Conservation (phyloP, 2,329 filamentous ascomycete genomes). For the Aspergillus sp. region DNA sequence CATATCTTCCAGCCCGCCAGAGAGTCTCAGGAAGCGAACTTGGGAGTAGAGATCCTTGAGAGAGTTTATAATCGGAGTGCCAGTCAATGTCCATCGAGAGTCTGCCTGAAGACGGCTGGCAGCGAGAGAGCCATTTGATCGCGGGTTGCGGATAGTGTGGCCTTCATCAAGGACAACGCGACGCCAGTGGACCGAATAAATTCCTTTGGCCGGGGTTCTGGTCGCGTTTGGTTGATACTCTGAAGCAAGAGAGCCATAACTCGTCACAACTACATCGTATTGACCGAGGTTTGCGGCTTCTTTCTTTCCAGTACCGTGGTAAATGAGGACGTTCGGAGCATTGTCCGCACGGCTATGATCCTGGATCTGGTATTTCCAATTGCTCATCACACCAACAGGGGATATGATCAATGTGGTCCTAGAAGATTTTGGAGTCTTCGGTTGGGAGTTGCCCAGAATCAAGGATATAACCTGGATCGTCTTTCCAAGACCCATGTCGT, state of each 20-base stretch:
- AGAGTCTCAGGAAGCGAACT: constrained; percentile 65
- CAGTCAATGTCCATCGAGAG: constrained; percentile 70
- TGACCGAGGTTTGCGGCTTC: constrained; percentile 50
- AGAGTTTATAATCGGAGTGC: constrained; percentile 75
- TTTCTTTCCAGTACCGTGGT: constrained; percentile 58
- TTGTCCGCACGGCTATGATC: constrained; percentile 59
- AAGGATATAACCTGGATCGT: constrained; percentile 78
- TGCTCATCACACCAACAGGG: constrained; percentile 79
- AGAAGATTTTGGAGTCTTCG: constrained; percentile 35
- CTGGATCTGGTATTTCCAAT: constrained; percentile 73
- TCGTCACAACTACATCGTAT: constrained; percentile 73
- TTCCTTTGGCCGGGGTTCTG: constrained; percentile 38
- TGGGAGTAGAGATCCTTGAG: constrained; percentile 74
- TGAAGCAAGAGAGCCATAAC: constrained; percentile 64
- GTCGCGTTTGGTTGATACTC: constrained; percentile 50
- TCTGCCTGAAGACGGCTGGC: constrained; percentile 57
- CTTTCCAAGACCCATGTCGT: constrained; percentile 90
- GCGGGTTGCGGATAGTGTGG: constrained; percentile 69
- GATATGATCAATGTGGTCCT: constrained; percentile 69
- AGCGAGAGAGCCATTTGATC: constrained; percentile 61
- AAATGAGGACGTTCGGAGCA: constrained; percentile 58
- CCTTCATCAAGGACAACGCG: constrained; percentile 76
- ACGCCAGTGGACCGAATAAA: constrained; percentile 62
- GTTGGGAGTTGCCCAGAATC: constrained; percentile 50
- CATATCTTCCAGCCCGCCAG: constrained; percentile 63